These are phyloP conservation scores for Talaromyces sp. DNA, from an alignment of 2,329 filamentous ascomycete genomes.

Conservation along the genomic window DNA sequence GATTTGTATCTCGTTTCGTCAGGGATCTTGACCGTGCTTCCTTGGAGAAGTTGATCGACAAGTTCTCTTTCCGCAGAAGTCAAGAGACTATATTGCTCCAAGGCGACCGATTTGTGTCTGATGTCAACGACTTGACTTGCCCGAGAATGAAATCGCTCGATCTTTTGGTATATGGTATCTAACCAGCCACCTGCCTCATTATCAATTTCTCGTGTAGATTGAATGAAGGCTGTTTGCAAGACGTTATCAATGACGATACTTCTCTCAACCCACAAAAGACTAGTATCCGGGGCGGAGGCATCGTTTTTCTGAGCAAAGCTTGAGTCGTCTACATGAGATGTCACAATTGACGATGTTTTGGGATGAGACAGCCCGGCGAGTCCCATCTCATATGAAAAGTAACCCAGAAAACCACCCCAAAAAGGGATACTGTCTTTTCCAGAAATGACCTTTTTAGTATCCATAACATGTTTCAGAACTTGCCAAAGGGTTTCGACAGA, in stretches of 20 bases:
- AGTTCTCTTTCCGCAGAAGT: slow-evolving; percentile 18
- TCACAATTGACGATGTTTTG: slow-evolving; percentile 41
- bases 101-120: background rate
- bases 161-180: slow-evolving; percentile 21
- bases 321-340: slow-evolving; percentile 19
- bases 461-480: slow-evolving; percentile 37
- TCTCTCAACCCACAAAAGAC: slow-evolving; percentile 70
- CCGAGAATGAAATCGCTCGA: slow-evolving; percentile 21
- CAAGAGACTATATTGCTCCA: slow-evolving; percentile 11
- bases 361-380: slow-evolving; percentile 54
- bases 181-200: slow-evolving; percentile 48
- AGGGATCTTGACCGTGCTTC: slow-evolving; percentile 33
- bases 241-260: slow-evolving; percentile 76
- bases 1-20: slow-evolving; percentile 56
- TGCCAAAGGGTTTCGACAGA: slow-evolving; percentile 33
- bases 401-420: slow-evolving; percentile 80
- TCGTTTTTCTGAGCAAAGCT: slow-evolving; percentile 26
- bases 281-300: slow-evolving; percentile 63
- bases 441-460: slow-evolving; percentile 36
- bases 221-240: slow-evolving; percentile 60
- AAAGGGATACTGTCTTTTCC: slow-evolving; percentile 54
- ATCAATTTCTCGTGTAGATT: slow-evolving; percentile 55
- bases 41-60: slow-evolving; percentile 32
- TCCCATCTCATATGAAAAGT: slow-evolving; percentile 79
- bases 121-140: slow-evolving; percentile 25